Percentiles rank a stretch among this genome's conserved stretches.
Evolutionary conservation across 768 basidiomycete genomes (phyloP).

Genomic region (Agaricus blazei): DNA sequence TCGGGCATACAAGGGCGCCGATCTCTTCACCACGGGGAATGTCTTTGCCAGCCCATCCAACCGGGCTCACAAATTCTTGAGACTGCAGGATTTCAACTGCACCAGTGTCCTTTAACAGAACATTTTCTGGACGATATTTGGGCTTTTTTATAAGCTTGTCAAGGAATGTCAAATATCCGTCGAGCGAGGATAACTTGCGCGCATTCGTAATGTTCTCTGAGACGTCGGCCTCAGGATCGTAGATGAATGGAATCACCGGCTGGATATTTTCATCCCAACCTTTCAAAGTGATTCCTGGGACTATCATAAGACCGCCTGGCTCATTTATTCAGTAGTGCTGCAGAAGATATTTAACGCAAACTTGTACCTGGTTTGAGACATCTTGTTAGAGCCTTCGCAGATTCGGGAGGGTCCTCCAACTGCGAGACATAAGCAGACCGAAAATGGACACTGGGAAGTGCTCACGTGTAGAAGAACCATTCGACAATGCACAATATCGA

Average conservation of each 20-base stretch:
- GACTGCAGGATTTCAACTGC: not conserved
- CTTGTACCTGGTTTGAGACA: slow-evolving; percentile 18
- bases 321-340: not conserved
- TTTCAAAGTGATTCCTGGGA: slow-evolving; percentile 18
- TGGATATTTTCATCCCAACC: slow-evolving; percentile 15
- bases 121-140: slow-evolving; percentile 13
- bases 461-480: slow-evolving; percentile 21
- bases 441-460: not conserved
- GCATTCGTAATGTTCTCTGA: slow-evolving; percentile 9
- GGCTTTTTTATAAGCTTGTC: slow-evolving; percentile 14
- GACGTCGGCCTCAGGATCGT: slow-evolving; percentile 3
- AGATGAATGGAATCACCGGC: slow-evolving; percentile 15
- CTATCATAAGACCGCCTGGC: slow-evolving; percentile 18
- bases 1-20: not conserved
- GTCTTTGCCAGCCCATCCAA: slow-evolving; percentile 3
- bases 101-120: not conserved
- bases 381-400: slow-evolving; percentile 11
- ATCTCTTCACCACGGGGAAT: slow-evolving; percentile 6
- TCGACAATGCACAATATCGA: slow-evolving; percentile 2
- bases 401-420: slow-evolving; percentile 14
- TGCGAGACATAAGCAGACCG: not conserved
- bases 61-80: not conserved
- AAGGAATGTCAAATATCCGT: slow-evolving; percentile 17
- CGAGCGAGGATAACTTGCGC: slow-evolving; percentile 16
- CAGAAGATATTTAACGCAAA: not conserved